phyloP scores from a whole-genome alignment of 768 basidiomycete genomes.

The Suillus occidentalis region DNA sequence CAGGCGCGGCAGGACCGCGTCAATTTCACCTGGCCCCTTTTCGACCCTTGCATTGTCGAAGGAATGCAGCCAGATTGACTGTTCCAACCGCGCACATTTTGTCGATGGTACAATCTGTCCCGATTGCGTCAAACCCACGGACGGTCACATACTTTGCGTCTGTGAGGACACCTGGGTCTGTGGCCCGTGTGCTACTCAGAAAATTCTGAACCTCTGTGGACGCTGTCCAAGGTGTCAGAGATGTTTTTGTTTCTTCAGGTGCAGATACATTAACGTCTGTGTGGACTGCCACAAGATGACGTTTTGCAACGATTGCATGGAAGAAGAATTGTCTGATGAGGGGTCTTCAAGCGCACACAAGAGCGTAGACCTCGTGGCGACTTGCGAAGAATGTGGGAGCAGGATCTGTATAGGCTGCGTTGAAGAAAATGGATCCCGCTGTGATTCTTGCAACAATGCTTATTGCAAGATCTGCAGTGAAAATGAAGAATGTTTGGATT shows the following conservation, averaged over 20 bases:
- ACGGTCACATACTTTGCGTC: not conserved
- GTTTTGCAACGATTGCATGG: constrained; percentile 26
- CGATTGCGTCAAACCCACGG: not conserved
- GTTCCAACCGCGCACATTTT: not conserved
- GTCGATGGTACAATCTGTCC: not conserved
- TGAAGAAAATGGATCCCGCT: not conserved
- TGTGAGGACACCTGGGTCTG: not conserved
- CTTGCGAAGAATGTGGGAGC: not conserved
- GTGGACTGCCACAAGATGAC: constrained; percentile 18
- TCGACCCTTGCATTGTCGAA: not conserved
- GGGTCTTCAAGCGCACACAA: not conserved
- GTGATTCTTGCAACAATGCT: not conserved
- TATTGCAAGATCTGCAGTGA: not conserved
- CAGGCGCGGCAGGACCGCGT: too few species aligned
- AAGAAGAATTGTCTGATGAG: constrained; percentile 17
- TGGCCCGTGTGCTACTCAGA: not conserved
- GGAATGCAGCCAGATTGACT: not conserved
- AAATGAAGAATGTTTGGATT: not conserved
- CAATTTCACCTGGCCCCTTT: too few species aligned
- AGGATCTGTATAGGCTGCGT: not conserved
- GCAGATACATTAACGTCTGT: constrained; percentile 27
- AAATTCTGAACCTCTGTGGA: not conserved
- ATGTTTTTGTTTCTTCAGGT: constrained; percentile 18
- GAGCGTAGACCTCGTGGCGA: not conserved
- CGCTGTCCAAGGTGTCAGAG: constrained; percentile 19